Evolutionary conservation across 2,329 filamentous ascomycete genomes (phyloP).

Genomic region (Lachnellula arida): DNA sequence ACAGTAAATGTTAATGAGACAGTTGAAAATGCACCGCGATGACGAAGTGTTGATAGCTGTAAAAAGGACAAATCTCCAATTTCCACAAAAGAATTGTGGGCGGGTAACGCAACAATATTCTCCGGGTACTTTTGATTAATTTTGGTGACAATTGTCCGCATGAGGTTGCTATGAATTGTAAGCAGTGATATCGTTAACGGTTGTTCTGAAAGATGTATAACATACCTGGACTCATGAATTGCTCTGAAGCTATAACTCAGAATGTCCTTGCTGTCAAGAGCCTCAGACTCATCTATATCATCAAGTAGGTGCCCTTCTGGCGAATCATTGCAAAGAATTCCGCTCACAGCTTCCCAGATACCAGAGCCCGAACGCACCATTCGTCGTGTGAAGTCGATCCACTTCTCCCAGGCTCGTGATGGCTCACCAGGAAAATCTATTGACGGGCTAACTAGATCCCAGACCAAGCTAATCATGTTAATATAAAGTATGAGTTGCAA

Average conservation of each 20-base stretch:
- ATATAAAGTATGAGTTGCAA: not conserved
- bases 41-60: conserved; percentile 76
- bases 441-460: conserved; percentile 20
- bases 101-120: conserved; percentile 38
- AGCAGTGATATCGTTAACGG: not conserved
- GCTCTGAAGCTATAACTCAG: conserved; percentile 94
- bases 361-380: conserved; percentile 57
- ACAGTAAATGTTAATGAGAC: conserved; percentile 82
- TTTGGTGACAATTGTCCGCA: conserved; percentile 54
- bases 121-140: conserved; percentile 42
- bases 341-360: conserved; percentile 74
- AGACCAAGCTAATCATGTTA: conserved; percentile 22
- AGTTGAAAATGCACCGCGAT: conserved; percentile 89
- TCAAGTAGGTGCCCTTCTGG: conserved; percentile 83
- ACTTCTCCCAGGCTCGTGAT: conserved; percentile 1
- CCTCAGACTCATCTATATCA: conserved; percentile 66
- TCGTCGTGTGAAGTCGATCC: conserved; percentile 41
- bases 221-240: conserved; percentile 85
- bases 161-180: conserved; percentile 55
- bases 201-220: not conserved
- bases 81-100: conserved; percentile 49
- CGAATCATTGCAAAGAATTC: conserved; percentile 85
- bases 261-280: conserved; percentile 78
- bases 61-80: conserved; percentile 74
- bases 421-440: conserved; percentile 5